Evolutionary conservation across 305 asterid species (phyloP).

Genomic region (Solanum aculeatissimum): DNA sequence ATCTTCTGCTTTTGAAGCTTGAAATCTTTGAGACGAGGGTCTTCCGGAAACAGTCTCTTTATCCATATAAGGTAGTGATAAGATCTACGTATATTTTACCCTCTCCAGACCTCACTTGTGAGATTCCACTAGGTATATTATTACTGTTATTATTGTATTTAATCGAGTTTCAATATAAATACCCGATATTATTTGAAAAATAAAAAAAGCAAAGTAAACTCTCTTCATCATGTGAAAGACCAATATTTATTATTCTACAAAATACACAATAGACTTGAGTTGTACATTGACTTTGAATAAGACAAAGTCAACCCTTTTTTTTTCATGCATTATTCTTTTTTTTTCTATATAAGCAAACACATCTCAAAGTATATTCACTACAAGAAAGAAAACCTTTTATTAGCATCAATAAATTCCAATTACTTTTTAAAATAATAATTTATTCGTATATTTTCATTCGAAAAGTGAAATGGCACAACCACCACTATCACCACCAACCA

Average conservation of each 20-base stretch:
- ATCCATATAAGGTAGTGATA: too few relatives aligned
- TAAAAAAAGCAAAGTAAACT: neutral
- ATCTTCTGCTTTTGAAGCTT: too few relatives aligned
- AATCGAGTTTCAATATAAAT: neutral
- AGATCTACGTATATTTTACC: too few relatives aligned
- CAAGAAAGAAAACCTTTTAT: neutral
- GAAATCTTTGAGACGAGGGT: too few relatives aligned
- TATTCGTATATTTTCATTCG: neutral
- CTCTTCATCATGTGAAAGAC: neutral
- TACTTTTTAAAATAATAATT: neutral
- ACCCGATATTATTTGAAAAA: neutral
- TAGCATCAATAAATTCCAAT: neutral
- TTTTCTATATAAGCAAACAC: neutral
- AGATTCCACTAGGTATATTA: too few relatives aligned
- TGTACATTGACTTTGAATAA: neutral
- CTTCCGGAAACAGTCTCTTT: too few relatives aligned
- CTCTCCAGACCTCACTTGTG: too few relatives aligned
- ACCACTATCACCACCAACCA: constrained; percentile 24
- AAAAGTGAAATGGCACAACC: constrained; percentile 25
- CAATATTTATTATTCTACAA: neutral
- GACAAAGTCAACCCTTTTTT: neutral
- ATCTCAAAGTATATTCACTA: neutral
- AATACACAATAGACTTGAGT: neutral
- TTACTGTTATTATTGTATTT: too few relatives aligned
- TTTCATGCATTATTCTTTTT: neutral